Conservation (phyloP, 225 moss, liverwort and hornwort genomes). For the Sphagnum contortum region DNA sequence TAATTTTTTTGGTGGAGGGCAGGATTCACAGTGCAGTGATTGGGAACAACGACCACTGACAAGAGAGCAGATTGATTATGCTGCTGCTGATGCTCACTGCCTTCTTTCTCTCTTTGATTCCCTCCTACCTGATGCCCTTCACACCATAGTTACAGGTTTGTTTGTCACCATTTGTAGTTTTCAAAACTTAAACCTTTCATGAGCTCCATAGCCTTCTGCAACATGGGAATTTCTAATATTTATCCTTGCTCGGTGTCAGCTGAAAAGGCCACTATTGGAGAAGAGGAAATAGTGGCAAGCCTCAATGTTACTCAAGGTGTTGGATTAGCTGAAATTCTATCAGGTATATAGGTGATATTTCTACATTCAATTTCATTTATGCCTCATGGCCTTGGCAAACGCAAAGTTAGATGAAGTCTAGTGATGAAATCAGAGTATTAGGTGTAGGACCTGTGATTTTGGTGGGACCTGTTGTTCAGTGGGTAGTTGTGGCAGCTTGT, state of each 20-base stretch:
- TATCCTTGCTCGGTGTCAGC: constrained; percentile 5
- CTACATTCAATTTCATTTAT: too few species aligned
- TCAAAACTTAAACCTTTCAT: too few species aligned
- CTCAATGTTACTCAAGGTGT: constrained; percentile 12
- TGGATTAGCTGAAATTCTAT: constrained; percentile 1
- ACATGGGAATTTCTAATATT: too few species aligned
- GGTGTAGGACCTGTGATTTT: too few species aligned
- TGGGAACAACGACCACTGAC: constrained; percentile 96
- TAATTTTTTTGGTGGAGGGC: constrained; percentile 1
- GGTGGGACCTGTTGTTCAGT: too few species aligned
- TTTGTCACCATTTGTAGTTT: too few species aligned
- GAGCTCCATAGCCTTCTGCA: too few species aligned
- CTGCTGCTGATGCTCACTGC: constrained; percentile 90
- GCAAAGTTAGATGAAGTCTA: too few species aligned
- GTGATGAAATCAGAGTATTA: too few species aligned
- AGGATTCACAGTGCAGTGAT: constrained; percentile 97
- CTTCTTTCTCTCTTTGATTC: constrained; percentile 78
- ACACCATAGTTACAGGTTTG: constrained; percentile 16
- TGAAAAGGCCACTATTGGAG: constrained; percentile 11
- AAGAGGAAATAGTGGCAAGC: constrained; percentile 26
- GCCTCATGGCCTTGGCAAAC: too few species aligned
- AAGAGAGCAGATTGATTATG: constrained; percentile 70
- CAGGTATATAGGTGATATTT: neutral
- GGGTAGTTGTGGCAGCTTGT: too few species aligned
- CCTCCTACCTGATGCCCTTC: constrained; percentile 45